phyloP scores from a whole-genome alignment of 192 early-diverging fungal species.

The Allomyces macrogynus region DNA sequence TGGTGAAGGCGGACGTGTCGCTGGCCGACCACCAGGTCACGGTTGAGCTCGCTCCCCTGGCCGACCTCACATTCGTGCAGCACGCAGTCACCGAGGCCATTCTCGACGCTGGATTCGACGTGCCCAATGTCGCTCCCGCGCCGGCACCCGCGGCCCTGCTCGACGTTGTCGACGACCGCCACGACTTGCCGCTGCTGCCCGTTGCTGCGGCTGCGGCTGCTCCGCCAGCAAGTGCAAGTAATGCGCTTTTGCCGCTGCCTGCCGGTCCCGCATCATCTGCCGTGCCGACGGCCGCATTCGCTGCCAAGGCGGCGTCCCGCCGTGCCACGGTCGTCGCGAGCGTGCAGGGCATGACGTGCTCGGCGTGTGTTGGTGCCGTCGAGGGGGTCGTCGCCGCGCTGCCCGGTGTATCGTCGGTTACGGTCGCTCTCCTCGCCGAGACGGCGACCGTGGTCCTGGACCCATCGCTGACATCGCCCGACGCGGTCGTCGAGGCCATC shows the following conservation, averaged over 20 bases:
- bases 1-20: not conserved
- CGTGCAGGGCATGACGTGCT: conserved; percentile 88
- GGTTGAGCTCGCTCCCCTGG: conserved; percentile 1
- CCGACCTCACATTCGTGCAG: conserved; percentile 1
- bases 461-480: conserved; percentile 17
- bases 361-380: conserved; percentile 72
- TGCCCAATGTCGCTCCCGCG: not conserved
- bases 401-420: conserved; percentile 45
- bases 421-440: conserved; percentile 70
- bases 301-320: conserved; percentile 3
- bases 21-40: conserved; percentile 4
- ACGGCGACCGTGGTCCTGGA: conserved; percentile 50
- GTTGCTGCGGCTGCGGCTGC: conserved; percentile 1
- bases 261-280: conserved; percentile 17
- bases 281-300: conserved; percentile 3
- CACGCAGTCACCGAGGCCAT: conserved; percentile 23
- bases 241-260: conserved; percentile 12
- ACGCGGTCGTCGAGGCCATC: conserved; percentile 40
- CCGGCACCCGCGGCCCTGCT: not conserved
- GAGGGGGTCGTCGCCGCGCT: conserved; percentile 40
- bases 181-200: conserved; percentile 1
- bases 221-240: conserved; percentile 1
- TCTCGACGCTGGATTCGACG: conserved; percentile 43
- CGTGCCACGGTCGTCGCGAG: conserved; percentile 26
- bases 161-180: not conserved